Evolutionary conservation across 176 grass and related monocot species (phyloP).

Genomic region (Triticum turgidum): DNA sequence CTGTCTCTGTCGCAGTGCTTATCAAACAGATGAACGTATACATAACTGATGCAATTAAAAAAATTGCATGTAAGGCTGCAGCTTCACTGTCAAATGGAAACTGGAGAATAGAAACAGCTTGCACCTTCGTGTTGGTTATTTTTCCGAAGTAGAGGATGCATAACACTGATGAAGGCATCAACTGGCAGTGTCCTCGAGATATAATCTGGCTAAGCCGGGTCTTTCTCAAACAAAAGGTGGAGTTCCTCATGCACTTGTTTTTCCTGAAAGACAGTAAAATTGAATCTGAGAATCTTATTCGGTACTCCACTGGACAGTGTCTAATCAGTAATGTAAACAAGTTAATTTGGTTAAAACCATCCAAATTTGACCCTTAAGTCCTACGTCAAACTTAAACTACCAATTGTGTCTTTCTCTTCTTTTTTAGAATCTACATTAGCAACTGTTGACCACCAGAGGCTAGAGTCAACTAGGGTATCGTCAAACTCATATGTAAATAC

Average conservation of each 20-base stretch:
- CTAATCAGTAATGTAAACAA: neutral
- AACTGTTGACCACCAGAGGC: neutral
- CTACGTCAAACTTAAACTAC: neutral
- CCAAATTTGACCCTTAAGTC: neutral
- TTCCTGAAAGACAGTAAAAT: neutral
- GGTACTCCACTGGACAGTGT: neutral
- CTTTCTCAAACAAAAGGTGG: neutral
- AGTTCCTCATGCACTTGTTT: neutral
- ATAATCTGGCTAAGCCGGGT: neutral
- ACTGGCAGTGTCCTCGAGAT: neutral
- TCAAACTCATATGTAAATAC: neutral
- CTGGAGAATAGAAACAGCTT: neutral
- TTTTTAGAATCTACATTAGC: neutral
- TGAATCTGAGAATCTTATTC: neutral
- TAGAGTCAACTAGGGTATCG: neutral
- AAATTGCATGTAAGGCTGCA: neutral
- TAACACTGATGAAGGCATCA: neutral
- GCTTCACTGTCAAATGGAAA: neutral
- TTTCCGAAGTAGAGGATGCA: neutral
- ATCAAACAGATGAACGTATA: neutral
- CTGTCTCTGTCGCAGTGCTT: neutral
- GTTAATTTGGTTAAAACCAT: neutral
- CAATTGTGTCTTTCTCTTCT: neutral
- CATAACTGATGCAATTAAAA: constrained; percentile 5
- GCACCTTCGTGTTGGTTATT: neutral